These are phyloP conservation scores for Lepidium sativum DNA, from an alignment of 345 rosid genomes.

Conservation along the genomic window DNA sequence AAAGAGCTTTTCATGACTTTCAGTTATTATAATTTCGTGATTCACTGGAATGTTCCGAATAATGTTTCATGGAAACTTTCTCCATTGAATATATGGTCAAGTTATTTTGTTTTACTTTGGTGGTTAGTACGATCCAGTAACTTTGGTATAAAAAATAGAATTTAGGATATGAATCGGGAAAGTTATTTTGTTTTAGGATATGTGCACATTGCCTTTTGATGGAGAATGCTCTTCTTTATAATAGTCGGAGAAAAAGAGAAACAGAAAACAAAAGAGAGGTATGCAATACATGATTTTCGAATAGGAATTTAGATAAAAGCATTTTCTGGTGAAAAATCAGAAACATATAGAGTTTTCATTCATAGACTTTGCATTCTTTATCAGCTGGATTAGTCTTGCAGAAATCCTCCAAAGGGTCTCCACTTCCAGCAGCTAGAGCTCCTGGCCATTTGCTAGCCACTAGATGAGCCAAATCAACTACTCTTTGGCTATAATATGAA, in stretches of 20 bases:
- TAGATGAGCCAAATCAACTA: slow-evolving; percentile 87
- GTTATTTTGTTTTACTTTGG: background rate
- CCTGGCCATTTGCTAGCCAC: slow-evolving; percentile 95
- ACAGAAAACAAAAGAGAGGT: background rate
- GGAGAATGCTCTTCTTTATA: background rate
- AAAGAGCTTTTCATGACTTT: background rate
- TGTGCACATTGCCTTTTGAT: background rate
- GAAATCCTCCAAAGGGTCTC: slow-evolving; percentile 91
- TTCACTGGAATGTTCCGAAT: background rate
- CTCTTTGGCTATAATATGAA: slow-evolving; percentile 64
- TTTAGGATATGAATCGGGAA: too few relatives aligned
- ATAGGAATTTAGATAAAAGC: background rate
- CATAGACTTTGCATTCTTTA: slow-evolving; percentile 91
- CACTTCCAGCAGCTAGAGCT: slow-evolving; percentile 44
- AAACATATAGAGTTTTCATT: slow-evolving; percentile 30
- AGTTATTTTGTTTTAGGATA: too few relatives aligned
- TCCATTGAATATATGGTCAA: background rate
- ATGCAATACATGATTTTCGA: background rate
- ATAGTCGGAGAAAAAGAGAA: background rate
- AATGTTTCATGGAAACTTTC: slow-evolving; percentile 1
- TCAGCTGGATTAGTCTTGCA: slow-evolving; percentile 85
- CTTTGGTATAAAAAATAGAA: too few relatives aligned
- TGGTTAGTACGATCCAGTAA: too few relatives aligned
- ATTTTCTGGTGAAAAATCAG: background rate
- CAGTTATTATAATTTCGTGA: background rate